Conservation (phyloP, 148 eudicot genomes). For the Silene latifolia region DNA sequence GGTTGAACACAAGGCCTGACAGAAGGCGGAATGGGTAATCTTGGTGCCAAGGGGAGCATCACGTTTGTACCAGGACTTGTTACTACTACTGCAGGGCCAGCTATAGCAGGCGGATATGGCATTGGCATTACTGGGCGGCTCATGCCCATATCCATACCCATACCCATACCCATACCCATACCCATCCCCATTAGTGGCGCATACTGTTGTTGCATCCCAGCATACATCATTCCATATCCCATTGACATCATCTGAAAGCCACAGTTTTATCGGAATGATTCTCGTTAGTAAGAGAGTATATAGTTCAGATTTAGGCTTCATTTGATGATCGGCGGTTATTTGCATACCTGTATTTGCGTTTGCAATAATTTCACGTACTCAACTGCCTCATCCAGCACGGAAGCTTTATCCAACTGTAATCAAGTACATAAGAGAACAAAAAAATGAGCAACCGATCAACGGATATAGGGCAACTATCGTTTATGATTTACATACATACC, state of each 20-base stretch:
- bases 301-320: too few relatives aligned
- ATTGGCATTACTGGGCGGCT: slow-evolving; percentile 37
- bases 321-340: too few relatives aligned
- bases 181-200: slow-evolving; percentile 37
- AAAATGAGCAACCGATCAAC: too few relatives aligned
- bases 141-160: slow-evolving; percentile 19
- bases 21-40: slow-evolving; percentile 43
- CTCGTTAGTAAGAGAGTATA: too few relatives aligned
- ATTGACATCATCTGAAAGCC: slow-evolving; percentile 72
- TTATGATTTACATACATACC: slow-evolving; percentile 33
- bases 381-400: slow-evolving; percentile 86
- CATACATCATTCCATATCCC: slow-evolving; percentile 82
- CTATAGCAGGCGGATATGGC: slow-evolving; percentile 41
- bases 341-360: slow-evolving; percentile 71
- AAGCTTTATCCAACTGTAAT: slow-evolving; percentile 72
- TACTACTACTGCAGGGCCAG: slow-evolving; percentile 4
- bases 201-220: slow-evolving; percentile 52
- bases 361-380: slow-evolving; percentile 74
- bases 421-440: slow-evolving; percentile 11
- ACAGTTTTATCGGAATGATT: background rate
- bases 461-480: too few relatives aligned
- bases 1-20: slow-evolving; percentile 39
- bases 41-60: slow-evolving; percentile 44
- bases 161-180: slow-evolving; percentile 25
- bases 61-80: slow-evolving; percentile 30